Evolutionary conservation across 1,139 yeast genomes (phyloP), one percentile per base, ranked within the genome.

Genomic region (Candida sp.): DNA sequence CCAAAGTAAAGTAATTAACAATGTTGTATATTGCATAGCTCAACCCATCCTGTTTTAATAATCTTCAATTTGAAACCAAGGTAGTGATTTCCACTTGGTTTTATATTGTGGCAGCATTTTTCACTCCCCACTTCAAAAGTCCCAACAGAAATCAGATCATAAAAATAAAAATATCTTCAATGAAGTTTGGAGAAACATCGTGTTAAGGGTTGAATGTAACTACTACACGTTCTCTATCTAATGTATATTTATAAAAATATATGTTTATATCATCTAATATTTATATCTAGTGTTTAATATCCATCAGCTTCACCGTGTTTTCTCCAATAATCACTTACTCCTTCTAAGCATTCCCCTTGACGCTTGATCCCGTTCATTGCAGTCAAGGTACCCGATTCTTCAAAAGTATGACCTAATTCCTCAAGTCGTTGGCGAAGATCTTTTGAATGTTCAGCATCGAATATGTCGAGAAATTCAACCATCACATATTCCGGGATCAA

Each of bases 401-500:
- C 34, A 39, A 69, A 60, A 6, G 51, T 47, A 45, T 70, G 76
- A 2, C 70, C 70, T 44, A 59, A 45, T 4, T 22, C 35, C 21
- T 39, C 40, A 49, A 67, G 54, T 25, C 46, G 40, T 0, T 44
- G 46, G 11, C 50, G 22, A 5, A 61, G 45, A 5, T 25, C 33
- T 30, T 40, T 40, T 3, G 49, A 49, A 45, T 56, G 60, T 43
- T 67, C 73, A 33, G 59, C 43, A 35, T 62, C 57, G 34, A 64
- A 61, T 25, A 63, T 66, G 0, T 66, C 56, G 4, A 61, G 39
- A 43, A 70, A 67, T 57, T 93, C 99, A 36, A 85, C 73, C 63
- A 71, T 78, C 1, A 82, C 68, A 4, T 57, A 61, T 50, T 89
- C 83, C 0, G 99, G 98, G 29, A 91, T 63, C 32, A 93, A 74